Conservation (phyloP, 495 filamentous ascomycete genomes). For the Trichocladium antarcticum region DNA sequence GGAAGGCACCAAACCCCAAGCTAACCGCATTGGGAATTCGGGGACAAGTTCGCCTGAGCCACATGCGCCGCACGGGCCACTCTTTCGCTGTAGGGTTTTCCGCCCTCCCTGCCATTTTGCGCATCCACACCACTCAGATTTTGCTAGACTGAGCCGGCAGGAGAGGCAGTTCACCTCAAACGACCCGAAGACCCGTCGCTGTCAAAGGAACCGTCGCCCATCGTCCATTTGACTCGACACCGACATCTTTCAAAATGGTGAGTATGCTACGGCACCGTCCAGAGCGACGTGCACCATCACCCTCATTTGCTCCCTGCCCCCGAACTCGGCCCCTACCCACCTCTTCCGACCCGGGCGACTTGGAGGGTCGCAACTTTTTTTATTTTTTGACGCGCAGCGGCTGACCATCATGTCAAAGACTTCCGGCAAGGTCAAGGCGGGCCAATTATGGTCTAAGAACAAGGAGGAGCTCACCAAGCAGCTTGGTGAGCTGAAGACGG, state of each 20-base stretch:
- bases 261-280: slow-evolving; percentile 1
- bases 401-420: slow-evolving; percentile 48
- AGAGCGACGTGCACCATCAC: background rate
- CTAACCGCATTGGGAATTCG: slow-evolving; percentile 24
- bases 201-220: slow-evolving; percentile 25
- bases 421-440: slow-evolving; percentile 84
- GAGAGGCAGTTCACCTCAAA: slow-evolving; percentile 19
- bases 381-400: slow-evolving; percentile 7
- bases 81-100: slow-evolving; percentile 24
- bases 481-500: slow-evolving; percentile 83
- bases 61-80: slow-evolving; percentile 16
- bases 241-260: slow-evolving; percentile 25
- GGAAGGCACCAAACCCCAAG: slow-evolving; percentile 29
- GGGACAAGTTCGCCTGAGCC: slow-evolving; percentile 3
- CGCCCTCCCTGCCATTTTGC: slow-evolving; percentile 26
- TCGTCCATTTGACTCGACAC: slow-evolving; percentile 26
- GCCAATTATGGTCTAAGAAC: slow-evolving; percentile 94
- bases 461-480: slow-evolving; percentile 92
- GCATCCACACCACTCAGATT: slow-evolving; percentile 29
- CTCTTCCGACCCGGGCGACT: background rate
- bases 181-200: slow-evolving; percentile 22
- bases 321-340: background rate
- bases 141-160: slow-evolving; percentile 21
- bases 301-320: background rate
- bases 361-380: background rate